Percentiles rank a stretch among this genome's conserved stretches.
Conservation (phyloP, 495 filamentous ascomycete species). For the Monascus purpureus region DNA sequence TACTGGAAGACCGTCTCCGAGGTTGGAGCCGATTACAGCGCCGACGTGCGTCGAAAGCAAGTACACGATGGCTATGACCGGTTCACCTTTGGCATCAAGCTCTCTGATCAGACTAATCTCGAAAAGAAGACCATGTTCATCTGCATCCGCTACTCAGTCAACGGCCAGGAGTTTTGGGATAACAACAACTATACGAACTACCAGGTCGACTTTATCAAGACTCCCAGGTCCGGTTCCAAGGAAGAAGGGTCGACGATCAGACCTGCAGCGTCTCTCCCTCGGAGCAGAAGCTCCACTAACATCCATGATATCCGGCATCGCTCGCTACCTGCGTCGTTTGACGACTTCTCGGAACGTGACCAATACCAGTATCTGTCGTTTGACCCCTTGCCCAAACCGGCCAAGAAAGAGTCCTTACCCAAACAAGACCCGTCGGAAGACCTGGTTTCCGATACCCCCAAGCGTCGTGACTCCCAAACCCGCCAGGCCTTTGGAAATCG, state of each 20-base stretch:
- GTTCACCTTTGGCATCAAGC: slow-evolving; percentile 86
- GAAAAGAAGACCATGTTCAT: slow-evolving; percentile 82
- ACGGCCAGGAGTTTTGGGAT: slow-evolving; percentile 86
- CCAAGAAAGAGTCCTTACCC: too few relatives aligned
- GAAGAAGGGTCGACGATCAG: slow-evolving; percentile 42
- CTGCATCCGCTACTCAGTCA: slow-evolving; percentile 79
- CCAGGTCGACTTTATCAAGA: slow-evolving; percentile 81
- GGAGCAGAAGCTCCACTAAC: slow-evolving; percentile 48
- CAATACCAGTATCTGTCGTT: slow-evolving; percentile 36
- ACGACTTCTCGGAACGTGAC: slow-evolving; percentile 54
- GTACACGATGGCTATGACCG: slow-evolving; percentile 59
- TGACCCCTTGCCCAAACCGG: too few relatives aligned
- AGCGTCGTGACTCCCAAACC: slow-evolving; percentile 42
- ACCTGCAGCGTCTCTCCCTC: too few relatives aligned
- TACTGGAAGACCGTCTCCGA: slow-evolving; percentile 98
- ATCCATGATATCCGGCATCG: slow-evolving; percentile 35
- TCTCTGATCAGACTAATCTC: slow-evolving; percentile 79
- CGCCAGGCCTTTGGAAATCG: slow-evolving; percentile 77
- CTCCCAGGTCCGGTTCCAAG: slow-evolving; percentile 44
- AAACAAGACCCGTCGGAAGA: neutral
- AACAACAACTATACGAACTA: slow-evolving; percentile 80
- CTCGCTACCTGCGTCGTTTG: slow-evolving; percentile 48
- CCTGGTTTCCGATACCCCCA: slow-evolving; percentile 18
- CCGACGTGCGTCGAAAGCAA: slow-evolving; percentile 58
- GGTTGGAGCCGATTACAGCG: slow-evolving; percentile 73